A percentile compares a stretch with the other conserved stretches of the same genome.
These are phyloP conservation scores for Citrus sinensis DNA, from an alignment of 345 rosid genomes.

Conservation along the genomic window DVS_A1.0 CM039167.1:15263001-15263500, in stretches of 20 bases:
- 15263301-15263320: neutral
- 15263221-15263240: neutral
- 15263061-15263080: slow-evolving; percentile 64
- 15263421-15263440: neutral
- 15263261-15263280: neutral
- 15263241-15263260: neutral
- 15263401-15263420: neutral
- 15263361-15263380: neutral
- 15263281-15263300: neutral
- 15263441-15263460: neutral
- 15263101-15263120: slow-evolving; percentile 67
- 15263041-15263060: neutral
- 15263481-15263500: neutral
- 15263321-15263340: neutral
- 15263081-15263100: slow-evolving; percentile 58
- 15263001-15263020: slow-evolving; percentile 2
- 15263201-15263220: neutral
- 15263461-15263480: neutral
- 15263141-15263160: slow-evolving; percentile 84
- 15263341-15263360: neutral
- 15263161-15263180: slow-evolving; percentile 86
- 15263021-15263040: neutral
- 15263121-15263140: slow-evolving; percentile 61
- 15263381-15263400: too few relatives aligned
- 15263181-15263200: slow-evolving; percentile 21